Base-by-base conservation (phyloP, 768 basidiomycete species). In the Rhizopogon sp. region DNA sequence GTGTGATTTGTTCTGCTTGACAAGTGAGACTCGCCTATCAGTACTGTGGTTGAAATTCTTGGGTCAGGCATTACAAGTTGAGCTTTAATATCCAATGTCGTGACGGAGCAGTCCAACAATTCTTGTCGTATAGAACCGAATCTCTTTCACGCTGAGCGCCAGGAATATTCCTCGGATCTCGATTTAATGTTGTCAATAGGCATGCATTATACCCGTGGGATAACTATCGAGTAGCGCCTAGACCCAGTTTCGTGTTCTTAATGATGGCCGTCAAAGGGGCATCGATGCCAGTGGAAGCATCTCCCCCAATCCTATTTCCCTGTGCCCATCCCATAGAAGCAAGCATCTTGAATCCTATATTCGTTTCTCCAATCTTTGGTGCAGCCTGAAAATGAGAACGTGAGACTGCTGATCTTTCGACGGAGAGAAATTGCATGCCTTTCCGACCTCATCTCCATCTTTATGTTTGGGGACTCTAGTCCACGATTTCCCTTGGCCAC, bases 261-360 rank as follows among this genome's bases (percentile, higher is more conserved):
- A 95, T 87, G 49, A 93, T 80, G 11, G 91, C 93, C 0, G 83
- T 83, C 52, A 97, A 72, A 35, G 93, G 93, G 5, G 71, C 82
- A 25, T 87, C 84, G 53, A 96, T 69, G 0, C 91, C 91, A 33
- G 72, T 80, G 7, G 77, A 73, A 6, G 59, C 57, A 1, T 70
- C 64, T 0, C 79, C 75, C 5, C 93, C 93, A 61, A 96, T 93
- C 11, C 79, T 74, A 41, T 83, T 78, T 0, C 93, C 93, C 62
- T 93, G 90, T 3, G 81, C 67, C 93, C 93, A 96, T 41, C 95
- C 95, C 95, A 98, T 97, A 57, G 80, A 76, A 14, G 86, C 83
- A 58, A 98, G 67, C 83, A 98, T 81, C 72, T 72, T 82, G 74
- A 96, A 97, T 0, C 96, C 96, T 49, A 94, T 64, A 61, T 98